Conservation (phyloP, 2,329 filamentous ascomycete genomes). For the Trichoderma sp. region DNA sequence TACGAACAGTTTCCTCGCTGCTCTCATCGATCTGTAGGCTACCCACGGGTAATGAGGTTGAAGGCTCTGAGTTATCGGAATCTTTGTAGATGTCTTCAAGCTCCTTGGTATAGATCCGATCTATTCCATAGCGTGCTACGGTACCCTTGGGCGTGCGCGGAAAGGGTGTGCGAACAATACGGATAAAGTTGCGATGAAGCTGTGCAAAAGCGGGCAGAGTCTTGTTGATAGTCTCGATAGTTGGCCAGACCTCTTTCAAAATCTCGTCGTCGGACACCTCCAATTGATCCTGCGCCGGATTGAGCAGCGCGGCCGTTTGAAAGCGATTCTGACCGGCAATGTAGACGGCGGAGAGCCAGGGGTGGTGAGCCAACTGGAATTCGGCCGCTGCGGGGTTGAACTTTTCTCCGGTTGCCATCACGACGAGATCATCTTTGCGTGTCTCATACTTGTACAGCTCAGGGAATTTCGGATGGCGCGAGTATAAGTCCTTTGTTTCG, state of each 20-base stretch:
- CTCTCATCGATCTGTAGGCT: not conserved
- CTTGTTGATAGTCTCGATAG: not conserved
- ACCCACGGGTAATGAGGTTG: not conserved
- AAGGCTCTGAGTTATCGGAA: not conserved
- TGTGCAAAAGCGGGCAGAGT: not conserved
- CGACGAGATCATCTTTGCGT: not conserved
- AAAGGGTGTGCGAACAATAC: not conserved
- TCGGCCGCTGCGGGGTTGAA: not conserved
- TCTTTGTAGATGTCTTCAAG: not conserved
- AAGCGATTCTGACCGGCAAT: not conserved
- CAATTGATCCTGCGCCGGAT: not conserved
- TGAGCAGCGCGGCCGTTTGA: not conserved
- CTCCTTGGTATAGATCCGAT: not conserved
- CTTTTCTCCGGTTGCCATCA: not conserved
- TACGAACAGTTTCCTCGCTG: not conserved
- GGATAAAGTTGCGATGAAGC: not conserved
- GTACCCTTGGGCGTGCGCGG: not conserved
- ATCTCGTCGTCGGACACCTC: not conserved
- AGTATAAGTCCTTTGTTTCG: not conserved
- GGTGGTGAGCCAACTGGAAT: not conserved
- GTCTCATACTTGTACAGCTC: not conserved
- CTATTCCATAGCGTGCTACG: not conserved
- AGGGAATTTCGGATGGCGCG: not conserved
- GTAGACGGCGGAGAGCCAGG: not conserved
- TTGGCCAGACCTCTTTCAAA: not conserved